Base-by-base conservation (phyloP, 768 basidiomycete genomes). In the Amanita thiersii region DNA sequence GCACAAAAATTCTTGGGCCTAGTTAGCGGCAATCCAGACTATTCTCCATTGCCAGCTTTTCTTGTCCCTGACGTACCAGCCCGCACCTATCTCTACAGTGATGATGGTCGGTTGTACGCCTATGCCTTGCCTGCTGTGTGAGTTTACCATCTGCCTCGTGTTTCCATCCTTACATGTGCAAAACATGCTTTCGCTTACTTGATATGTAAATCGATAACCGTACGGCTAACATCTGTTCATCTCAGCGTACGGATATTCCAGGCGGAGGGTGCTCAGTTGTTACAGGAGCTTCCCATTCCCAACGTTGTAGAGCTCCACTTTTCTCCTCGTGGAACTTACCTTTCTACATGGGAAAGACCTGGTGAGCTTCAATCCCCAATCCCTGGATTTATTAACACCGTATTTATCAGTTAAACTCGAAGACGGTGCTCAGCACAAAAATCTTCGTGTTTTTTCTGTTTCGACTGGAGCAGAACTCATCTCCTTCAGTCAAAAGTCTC, bases 331-430 rank as follows among this genome's bases (percentile, higher is more conserved):
- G 93, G 90, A 28, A 90, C 86, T 0, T 97, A 89, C 61, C 56
- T 99, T 31, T 93, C 90, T 40, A 93, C 89, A 35, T 98, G 93
- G 89, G 93, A 97, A 65, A 78, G 96, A 45, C 88, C 85, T 51
- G 69, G 80, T 81, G 39, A 71, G 59, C 40, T 10, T 43, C 11
- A 6, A 40, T 26, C 6, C 35, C 10, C 19, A 6, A 9, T 41
- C 5, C 26, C 33, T 24, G 37, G 15, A 12, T 32, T 19, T 18
- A 29, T 15, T 30, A 35, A 30, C 35, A 38, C 8, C 32, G 30
- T 11, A n/a, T 43, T 37, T 38, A 18, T 3, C 48, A 75, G 78
- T 79, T 53, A 96, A 96, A 65, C 75, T 86, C 37, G 93, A 91
- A 58, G 92, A 92, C 50, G 89, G 86, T 41, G 58, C 76, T 2